phyloP scores from a whole-genome alignment of 257 asterid species.

The Anisodus tanguticus region DNA sequence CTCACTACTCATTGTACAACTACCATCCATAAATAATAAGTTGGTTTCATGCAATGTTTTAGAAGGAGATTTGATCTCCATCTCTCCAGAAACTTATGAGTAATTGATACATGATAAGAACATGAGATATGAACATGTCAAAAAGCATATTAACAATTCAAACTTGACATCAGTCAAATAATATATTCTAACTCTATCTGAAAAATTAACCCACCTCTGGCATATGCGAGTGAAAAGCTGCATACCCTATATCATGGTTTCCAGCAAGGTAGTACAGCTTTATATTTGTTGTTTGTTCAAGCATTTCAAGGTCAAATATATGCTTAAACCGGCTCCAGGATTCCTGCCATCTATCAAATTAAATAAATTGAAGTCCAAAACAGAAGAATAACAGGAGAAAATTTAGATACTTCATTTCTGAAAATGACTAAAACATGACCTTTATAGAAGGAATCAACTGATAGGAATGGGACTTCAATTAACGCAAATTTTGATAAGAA shows the following conservation, averaged over 20 bases:
- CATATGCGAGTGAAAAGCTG: slow-evolving; percentile 61
- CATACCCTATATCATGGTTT: slow-evolving; percentile 89
- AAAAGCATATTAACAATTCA: neutral
- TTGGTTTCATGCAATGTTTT: neutral
- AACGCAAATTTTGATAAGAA: neutral
- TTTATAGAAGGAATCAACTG: neutral
- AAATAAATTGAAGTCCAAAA: slow-evolving; percentile 25
- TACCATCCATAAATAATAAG: neutral
- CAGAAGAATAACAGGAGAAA: slow-evolving; percentile 32
- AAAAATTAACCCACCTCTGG: slow-evolving; percentile 61
- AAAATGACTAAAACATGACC: neutral
- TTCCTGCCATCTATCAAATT: slow-evolving; percentile 75
- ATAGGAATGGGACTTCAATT: neutral
- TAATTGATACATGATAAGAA: neutral
- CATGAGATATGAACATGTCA: slow-evolving; percentile 6
- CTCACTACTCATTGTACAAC: neutral
- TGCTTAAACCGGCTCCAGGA: slow-evolving; percentile 87
- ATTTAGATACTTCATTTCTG: neutral
- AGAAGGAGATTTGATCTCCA: neutral
- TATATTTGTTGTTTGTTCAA: slow-evolving; percentile 54
- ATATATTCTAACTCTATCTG: neutral
- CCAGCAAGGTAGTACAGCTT: slow-evolving; percentile 72
- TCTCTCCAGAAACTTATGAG: neutral
- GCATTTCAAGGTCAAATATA: slow-evolving; percentile 73
- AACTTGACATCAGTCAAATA: neutral